A percentile compares a stretch with the other conserved stretches of the same genome.
Evolutionary conservation across 2,329 filamentous ascomycete species (phyloP).

Genomic region (Blastomyces percursus): DNA sequence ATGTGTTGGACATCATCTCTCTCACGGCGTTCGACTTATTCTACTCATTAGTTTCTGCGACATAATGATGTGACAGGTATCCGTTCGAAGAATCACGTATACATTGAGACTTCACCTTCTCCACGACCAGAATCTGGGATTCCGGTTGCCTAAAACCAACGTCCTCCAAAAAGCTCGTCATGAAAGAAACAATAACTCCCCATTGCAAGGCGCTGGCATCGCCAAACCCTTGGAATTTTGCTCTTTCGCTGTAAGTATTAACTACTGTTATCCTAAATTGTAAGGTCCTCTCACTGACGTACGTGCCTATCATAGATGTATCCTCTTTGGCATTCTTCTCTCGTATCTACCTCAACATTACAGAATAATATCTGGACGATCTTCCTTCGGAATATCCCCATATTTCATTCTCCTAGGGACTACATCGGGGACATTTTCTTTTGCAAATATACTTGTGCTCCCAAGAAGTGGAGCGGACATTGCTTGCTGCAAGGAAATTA

Average conservation of each 20-base stretch:
- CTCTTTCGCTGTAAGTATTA: slow-evolving; percentile 41
- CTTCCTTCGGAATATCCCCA: slow-evolving; percentile 88
- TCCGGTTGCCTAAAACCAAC: not conserved
- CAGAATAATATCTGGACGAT: slow-evolving; percentile 74
- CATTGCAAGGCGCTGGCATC: slow-evolving; percentile 43
- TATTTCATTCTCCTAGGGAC: slow-evolving; percentile 92
- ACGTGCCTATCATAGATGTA: slow-evolving; percentile 42
- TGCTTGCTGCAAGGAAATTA: slow-evolving; percentile 72
- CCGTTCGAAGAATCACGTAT: not conserved
- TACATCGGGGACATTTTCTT: slow-evolving; percentile 75
- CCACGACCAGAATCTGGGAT: not conserved
- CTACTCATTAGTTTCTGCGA: not conserved
- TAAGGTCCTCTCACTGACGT: slow-evolving; percentile 6
- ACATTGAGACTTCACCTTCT: not conserved
- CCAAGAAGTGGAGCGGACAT: slow-evolving; percentile 75
- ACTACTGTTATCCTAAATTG: not conserved
- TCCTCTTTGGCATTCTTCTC: slow-evolving; percentile 75
- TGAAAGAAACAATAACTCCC: slow-evolving; percentile 10
- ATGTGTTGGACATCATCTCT: not conserved
- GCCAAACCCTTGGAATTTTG: slow-evolving; percentile 43
- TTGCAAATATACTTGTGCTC: slow-evolving; percentile 84
- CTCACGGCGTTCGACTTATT: not conserved
- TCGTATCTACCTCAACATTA: slow-evolving; percentile 93
- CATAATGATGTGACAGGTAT: not conserved
- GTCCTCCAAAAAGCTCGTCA: not conserved